Evolutionary conservation across 768 basidiomycete species (phyloP).

Genomic region (Amanita subjunquillea): DNA sequence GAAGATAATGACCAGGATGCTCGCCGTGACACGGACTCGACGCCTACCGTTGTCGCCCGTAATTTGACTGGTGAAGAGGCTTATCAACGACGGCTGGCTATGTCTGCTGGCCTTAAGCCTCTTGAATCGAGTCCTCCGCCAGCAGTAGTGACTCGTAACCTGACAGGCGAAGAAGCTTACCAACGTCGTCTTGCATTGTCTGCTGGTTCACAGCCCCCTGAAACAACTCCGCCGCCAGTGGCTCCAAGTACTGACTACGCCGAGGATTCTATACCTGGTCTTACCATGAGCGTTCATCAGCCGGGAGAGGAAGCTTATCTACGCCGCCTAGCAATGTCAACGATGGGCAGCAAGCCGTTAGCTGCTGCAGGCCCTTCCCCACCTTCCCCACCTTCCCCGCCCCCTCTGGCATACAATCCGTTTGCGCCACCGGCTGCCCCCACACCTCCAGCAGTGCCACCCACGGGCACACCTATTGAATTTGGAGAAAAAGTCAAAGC

Average conservation of each 20-base stretch:
- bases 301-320: constrained; percentile 60
- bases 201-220: constrained; percentile 18
- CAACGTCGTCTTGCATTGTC: constrained; percentile 69
- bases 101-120: constrained; percentile 33
- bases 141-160: constrained; percentile 27
- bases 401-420: constrained; percentile 56
- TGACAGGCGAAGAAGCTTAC: constrained; percentile 75
- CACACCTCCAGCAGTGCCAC: constrained; percentile 37
- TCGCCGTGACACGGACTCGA: constrained; percentile 27
- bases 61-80: constrained; percentile 70
- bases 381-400: constrained; percentile 31
- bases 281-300: constrained; percentile 6
- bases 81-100: constrained; percentile 60
- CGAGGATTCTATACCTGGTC: constrained; percentile 6
- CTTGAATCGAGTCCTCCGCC: constrained; percentile 7
- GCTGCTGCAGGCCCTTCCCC: constrained; percentile 17
- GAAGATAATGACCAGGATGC: constrained; percentile 44
- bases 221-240: not conserved
- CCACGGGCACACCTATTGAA: constrained; percentile 21
- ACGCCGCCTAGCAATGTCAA: constrained; percentile 49
- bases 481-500: constrained; percentile 65
- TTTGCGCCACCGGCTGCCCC: constrained; percentile 55
- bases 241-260: not conserved
- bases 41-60: constrained; percentile 28
- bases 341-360: constrained; percentile 17